Base-by-base conservation (phyloP, 345 rosid genomes). In the Jatropha curcas region DNA sequence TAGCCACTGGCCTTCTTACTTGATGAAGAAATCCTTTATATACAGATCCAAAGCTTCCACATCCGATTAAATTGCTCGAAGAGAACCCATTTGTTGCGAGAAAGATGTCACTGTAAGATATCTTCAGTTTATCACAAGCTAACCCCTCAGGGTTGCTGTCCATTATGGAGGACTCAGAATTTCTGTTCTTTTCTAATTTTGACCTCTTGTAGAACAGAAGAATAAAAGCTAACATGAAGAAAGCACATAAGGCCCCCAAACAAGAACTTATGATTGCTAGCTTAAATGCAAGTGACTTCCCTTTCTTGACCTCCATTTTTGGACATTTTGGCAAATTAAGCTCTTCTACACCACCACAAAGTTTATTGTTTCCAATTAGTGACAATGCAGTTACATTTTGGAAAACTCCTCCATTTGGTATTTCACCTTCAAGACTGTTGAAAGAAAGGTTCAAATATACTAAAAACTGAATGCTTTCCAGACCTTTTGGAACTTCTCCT, bases 341-440 rank as follows among this genome's bases (percentile, higher is more conserved):
- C 16, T 73, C 69, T 1, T 30, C 48, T 25, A 68, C 24, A 8
- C 85, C 89, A 8, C 87, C 85, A 52, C 86, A 86, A 19, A 83
- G 80, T 13, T 78, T 66, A 14, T 0, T 19, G 17, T 84, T 86
- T 16, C 86, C 86, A 0, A 17, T 3, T 35, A 88, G 9, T 0
- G 79, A 80, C 30, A 76, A 16, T 5, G 60, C 73, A 56, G 83
- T 86, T 3, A 45, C 64, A 67, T 84, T 81, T 55, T 20, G 45
- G 65, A 86, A 86, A 2, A 78, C 58, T 10, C 92, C 87, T 60
- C 59, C 25, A 14, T 3, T 4, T 11, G 85, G 88, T n/a, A 84
- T 52, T 66, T 74, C 80, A 12, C 90, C 88, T 28, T 84, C 84
- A 0, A 88, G 74, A 43, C 77, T 41, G 27, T 88, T 88, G 46